These are phyloP conservation scores for Cryptosporidium andersoni DNA, from an alignment of 169 alveolate genomes.

Conservation along the genomic window DNA sequence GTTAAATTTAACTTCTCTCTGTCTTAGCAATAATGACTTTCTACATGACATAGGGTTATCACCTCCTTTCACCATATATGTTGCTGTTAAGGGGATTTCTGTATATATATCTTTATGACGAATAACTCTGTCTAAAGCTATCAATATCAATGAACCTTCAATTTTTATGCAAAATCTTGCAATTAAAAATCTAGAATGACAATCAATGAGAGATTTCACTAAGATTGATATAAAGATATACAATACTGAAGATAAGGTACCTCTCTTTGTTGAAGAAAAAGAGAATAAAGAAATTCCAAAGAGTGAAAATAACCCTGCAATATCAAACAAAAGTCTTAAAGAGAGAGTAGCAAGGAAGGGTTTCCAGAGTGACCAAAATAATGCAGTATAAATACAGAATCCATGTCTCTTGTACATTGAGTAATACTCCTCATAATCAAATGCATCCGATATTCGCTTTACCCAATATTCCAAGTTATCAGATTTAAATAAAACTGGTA, in stretches of 20 bases:
- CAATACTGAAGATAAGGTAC: slow-evolving; percentile 11
- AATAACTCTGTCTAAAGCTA: slow-evolving; percentile 57
- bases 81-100: slow-evolving; percentile 22
- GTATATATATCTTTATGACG: slow-evolving; percentile 60
- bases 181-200: slow-evolving; percentile 36
- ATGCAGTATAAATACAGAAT: slow-evolving; percentile 22
- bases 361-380: slow-evolving; percentile 45
- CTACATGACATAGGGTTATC: slow-evolving; percentile 53
- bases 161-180: slow-evolving; percentile 42
- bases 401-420: slow-evolving; percentile 21
- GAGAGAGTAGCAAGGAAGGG: slow-evolving; percentile 18
- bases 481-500: slow-evolving; percentile 31
- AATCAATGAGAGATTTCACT: slow-evolving; percentile 32
- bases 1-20: slow-evolving; percentile 37
- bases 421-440: slow-evolving; percentile 31
- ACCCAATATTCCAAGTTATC: slow-evolving; percentile 58
- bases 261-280: slow-evolving; percentile 9
- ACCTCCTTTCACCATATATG: slow-evolving; percentile 12
- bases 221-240: slow-evolving; percentile 27
- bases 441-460: slow-evolving; percentile 16
- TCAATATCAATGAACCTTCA: slow-evolving; percentile 58
- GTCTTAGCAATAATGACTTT: slow-evolving; percentile 62
- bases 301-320: slow-evolving; percentile 20
- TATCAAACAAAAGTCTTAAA: slow-evolving; percentile 44
- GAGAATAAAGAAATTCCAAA: slow-evolving; percentile 33